Evolutionary conservation across 2,329 filamentous ascomycete species (phyloP), one percentile per base, ranked within the genome.

Genomic region (Davidsoniella australis): DNA sequence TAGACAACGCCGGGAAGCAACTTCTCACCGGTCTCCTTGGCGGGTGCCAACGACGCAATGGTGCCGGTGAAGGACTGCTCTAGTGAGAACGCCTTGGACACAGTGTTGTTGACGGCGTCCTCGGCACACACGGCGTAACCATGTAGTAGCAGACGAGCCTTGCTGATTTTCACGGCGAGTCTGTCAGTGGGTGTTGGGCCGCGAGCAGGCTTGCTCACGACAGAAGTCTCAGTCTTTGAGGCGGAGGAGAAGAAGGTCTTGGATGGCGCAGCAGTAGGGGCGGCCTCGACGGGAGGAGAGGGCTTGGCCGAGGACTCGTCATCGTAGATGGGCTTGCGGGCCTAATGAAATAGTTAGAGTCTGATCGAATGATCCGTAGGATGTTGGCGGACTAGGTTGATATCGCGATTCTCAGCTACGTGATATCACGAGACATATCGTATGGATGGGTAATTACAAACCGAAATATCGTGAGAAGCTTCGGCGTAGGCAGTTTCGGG

Each of bases 51-150:
- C 18, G 83, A 87, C 52, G 88, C 85, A 57, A 98, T 67, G 54
- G 91, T 96, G 65, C 75, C 76, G 58, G 89, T 94, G 69, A 96
- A 88, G 61, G 80, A 84, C 63, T 83, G 80, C 71, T 98, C 91
- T 56, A 94, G 78, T 62, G 80, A 67, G 61, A 98, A 85, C 57
- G 82, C 83, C 56, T 75, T 75, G 63, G 86, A 82, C 67, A 95
- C 80, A 58, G 82, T 73, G 58, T 71, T 65, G 72, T 98, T 95
- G 67, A 95, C 75, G 59, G 78, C 75, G 64, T 86, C 80, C 69
- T 96, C 89, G 58, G 81, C 77, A 49, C 71, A 66, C 50, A 80
- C 76, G 52, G 83, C 82, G 61, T 88, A 78, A 47, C 71, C 65
- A 70, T 96, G 83, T 41, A 95, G 70, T 62, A 82, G 82, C 54